Percentiles rank a stretch among this genome's conserved stretches.
phyloP scores from a whole-genome alignment of 83 land plant genomes.

The Picea abies region DNA sequence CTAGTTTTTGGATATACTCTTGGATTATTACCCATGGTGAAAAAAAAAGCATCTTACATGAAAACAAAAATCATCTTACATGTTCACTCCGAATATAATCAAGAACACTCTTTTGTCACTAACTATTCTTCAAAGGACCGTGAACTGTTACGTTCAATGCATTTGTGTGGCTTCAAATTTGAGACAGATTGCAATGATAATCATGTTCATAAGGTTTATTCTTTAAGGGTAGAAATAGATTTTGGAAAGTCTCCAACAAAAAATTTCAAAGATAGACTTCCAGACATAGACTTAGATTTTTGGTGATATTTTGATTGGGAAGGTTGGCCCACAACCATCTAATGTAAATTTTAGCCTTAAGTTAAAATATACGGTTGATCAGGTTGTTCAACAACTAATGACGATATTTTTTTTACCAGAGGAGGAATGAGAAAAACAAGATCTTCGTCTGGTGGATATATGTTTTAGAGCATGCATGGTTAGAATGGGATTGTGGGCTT shows the following conservation, averaged over 20 bases:
- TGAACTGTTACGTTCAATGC: slow-evolving; percentile 83
- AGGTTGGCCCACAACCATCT: slow-evolving; percentile 41
- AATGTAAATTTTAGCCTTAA: slow-evolving; percentile 65
- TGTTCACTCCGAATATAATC: slow-evolving; percentile 86
- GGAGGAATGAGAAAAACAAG: slow-evolving; percentile 73
- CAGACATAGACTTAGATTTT: slow-evolving; percentile 58
- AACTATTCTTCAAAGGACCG: slow-evolving; percentile 82
- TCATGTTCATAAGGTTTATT: slow-evolving; percentile 12
- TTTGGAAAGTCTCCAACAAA: slow-evolving; percentile 66
- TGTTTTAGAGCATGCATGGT: slow-evolving; percentile 97
- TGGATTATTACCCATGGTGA: too few species aligned
- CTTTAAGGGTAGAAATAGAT: slow-evolving; percentile 38
- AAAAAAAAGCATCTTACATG: too few species aligned
- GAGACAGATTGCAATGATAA: slow-evolving; percentile 52
- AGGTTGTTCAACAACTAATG: slow-evolving; percentile 79
- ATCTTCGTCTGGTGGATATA: slow-evolving; percentile 83
- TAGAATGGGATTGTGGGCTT: slow-evolving; percentile 93
- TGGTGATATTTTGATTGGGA: slow-evolving; percentile 87
- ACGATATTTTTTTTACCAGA: slow-evolving; percentile 63
- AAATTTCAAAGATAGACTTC: slow-evolving; percentile 64
- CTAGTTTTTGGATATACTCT: too few species aligned
- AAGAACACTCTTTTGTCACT: slow-evolving; percentile 92
- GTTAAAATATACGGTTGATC: slow-evolving; percentile 73
- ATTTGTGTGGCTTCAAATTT: slow-evolving; percentile 59
- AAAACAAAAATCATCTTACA: background rate